Conservation (phyloP, 2,329 filamentous ascomycete genomes). For the Trichoderma asperellum region DNA sequence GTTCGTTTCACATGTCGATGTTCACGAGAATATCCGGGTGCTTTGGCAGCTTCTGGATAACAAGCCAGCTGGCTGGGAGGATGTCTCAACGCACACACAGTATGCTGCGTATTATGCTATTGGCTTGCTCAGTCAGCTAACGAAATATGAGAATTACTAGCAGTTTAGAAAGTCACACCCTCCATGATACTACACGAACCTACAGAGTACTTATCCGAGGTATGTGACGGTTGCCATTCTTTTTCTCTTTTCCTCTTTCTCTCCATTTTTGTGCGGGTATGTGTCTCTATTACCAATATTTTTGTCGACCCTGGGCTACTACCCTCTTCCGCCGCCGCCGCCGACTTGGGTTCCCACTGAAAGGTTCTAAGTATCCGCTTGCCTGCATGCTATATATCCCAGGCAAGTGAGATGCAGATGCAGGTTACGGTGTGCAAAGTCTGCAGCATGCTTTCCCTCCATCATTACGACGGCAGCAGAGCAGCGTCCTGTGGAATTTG, state of each 20-base stretch:
- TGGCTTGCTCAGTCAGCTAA: neutral
- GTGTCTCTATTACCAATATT: neutral
- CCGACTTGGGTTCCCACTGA: neutral
- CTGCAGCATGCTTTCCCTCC: neutral
- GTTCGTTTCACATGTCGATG: neutral
- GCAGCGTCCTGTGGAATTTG: neutral
- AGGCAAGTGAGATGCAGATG: neutral
- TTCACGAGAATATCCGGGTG: neutral
- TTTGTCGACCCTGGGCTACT: neutral
- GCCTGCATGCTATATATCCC: neutral
- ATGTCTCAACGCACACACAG: neutral
- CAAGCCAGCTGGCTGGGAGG: neutral
- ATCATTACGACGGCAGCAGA: neutral
- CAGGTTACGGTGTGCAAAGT: constrained; percentile 4
- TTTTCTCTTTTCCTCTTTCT: neutral
- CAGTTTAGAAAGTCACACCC: neutral
- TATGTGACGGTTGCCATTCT: neutral
- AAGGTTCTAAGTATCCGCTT: constrained; percentile 1
- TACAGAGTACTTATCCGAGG: neutral
- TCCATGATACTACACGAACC: neutral
- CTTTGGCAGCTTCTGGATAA: neutral
- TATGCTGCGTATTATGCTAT: neutral
- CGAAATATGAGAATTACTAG: neutral
- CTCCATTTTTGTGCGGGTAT: neutral
- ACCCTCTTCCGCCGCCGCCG: too few relatives aligned